A percentile compares a stretch with the other conserved stretches of the same genome.
These are phyloP conservation scores for Neurospora sp. DNA, from an alignment of 495 filamentous ascomycete genomes.

Conservation along the genomic window DNA sequence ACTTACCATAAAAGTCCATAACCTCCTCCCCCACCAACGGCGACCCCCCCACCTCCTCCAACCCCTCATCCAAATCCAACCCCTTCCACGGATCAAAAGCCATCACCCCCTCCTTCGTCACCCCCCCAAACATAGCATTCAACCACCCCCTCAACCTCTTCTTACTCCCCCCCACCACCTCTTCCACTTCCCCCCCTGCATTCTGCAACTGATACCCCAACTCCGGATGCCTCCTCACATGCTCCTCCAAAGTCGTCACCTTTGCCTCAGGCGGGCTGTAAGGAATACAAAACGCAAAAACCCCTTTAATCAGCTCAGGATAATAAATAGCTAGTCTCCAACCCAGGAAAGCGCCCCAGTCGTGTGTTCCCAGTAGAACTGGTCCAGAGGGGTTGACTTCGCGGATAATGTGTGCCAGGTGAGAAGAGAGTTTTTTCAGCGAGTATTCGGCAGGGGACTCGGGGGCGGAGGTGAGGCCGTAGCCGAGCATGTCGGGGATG, in stretches of 20 bases:
- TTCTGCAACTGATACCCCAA: background rate
- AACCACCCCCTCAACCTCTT: background rate
- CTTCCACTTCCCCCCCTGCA: background rate
- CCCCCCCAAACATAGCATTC: background rate
- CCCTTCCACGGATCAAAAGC: background rate
- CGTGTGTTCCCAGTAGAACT: background rate
- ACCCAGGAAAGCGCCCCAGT: background rate
- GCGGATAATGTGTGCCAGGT: constrained; percentile 6
- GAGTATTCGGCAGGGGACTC: constrained; percentile 44
- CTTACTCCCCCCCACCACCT: background rate
- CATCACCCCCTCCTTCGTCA: background rate
- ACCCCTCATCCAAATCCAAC: background rate
- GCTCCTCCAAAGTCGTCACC: background rate
- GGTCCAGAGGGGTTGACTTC: background rate
- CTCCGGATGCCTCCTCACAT: background rate
- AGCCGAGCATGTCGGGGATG: constrained; percentile 48
- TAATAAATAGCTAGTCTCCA: background rate
- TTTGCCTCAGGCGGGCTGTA: background rate
- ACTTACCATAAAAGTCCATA: background rate
- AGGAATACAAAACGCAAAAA: background rate
- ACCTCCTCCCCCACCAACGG: background rate
- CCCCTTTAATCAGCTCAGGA: background rate
- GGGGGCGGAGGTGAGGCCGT: constrained; percentile 55
- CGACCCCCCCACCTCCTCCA: background rate
- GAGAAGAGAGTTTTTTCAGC: constrained; percentile 45